Conservation (phyloP, 2,329 filamentous ascomycete species). For the Coniochaeta ligniaria region DNA sequence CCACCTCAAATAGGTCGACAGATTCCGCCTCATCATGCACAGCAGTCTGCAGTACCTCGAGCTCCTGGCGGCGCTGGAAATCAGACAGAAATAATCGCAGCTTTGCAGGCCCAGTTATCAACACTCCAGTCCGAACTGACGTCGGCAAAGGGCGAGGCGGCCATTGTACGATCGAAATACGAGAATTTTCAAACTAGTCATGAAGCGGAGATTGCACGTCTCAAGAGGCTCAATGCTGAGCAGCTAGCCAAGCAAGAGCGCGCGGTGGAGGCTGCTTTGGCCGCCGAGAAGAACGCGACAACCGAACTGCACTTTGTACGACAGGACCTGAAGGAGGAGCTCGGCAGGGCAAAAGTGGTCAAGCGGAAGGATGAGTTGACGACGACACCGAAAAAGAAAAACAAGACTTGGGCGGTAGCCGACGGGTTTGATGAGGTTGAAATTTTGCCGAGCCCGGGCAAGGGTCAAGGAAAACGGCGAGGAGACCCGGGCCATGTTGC, state of each 20-base stretch:
- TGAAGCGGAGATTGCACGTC: slow-evolving; percentile 51
- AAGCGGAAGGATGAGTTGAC: slow-evolving; percentile 24
- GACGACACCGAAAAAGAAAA: slow-evolving; percentile 55
- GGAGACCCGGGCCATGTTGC: slow-evolving; percentile 35
- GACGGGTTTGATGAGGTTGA: slow-evolving; percentile 73
- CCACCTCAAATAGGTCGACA: slow-evolving; percentile 1
- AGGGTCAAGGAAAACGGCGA: slow-evolving; percentile 31
- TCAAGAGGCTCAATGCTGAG: slow-evolving; percentile 59
- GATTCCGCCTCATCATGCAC: slow-evolving; percentile 25
- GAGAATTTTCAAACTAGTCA: slow-evolving; percentile 55
- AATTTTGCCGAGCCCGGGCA: slow-evolving; percentile 45
- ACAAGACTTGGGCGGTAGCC: slow-evolving; percentile 51
- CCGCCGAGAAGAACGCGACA: slow-evolving; percentile 56
- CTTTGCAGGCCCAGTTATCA: slow-evolving; percentile 44
- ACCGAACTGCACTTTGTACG: slow-evolving; percentile 68
- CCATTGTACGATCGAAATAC: slow-evolving; percentile 67
- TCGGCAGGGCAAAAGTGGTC: slow-evolving; percentile 33
- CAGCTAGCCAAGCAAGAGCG: slow-evolving; percentile 56
- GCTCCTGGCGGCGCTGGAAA: slow-evolving; percentile 13
- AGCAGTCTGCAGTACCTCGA: slow-evolving; percentile 22
- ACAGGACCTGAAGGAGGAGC: slow-evolving; percentile 61
- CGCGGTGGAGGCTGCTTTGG: slow-evolving; percentile 56
- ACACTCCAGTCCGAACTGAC: slow-evolving; percentile 49
- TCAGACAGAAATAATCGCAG: slow-evolving; percentile 30
- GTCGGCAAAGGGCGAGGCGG: slow-evolving; percentile 62